phyloP scores from a whole-genome alignment of 1,139 yeast species.

The Diutina siamensis region DNA sequence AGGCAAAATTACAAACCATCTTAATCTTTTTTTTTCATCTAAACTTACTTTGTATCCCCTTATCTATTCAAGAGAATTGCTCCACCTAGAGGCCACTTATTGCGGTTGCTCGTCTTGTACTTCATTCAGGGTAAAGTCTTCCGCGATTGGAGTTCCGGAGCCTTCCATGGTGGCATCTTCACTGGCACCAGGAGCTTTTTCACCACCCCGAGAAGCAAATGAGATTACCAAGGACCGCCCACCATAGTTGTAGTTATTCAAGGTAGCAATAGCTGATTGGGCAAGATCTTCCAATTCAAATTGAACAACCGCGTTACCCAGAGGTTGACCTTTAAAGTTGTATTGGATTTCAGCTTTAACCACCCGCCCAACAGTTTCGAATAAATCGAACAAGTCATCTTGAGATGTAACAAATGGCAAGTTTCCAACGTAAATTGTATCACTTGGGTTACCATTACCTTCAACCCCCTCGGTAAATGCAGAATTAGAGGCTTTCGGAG shows the following conservation, averaged over 20 bases:
- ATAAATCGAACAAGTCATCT: constrained; percentile 75
- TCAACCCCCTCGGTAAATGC: constrained; percentile 54
- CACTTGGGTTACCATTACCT: constrained; percentile 54
- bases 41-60: no score
- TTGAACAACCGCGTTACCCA: constrained; percentile 78
- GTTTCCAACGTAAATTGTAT: constrained; percentile 60
- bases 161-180: background rate
- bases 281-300: constrained; percentile 63
- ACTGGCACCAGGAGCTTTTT: constrained; percentile 2
- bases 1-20: no score
- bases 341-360: constrained; percentile 67
- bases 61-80: no score
- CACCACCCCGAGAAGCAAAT: constrained; percentile 28
- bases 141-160: background rate
- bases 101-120: no score
- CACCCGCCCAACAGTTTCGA: constrained; percentile 76
- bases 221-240: constrained; percentile 60
- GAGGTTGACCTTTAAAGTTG: constrained; percentile 54
- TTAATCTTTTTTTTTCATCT: no score
- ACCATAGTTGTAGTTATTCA: constrained; percentile 76
- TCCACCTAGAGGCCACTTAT: no score
- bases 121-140: background rate
- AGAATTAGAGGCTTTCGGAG: constrained; percentile 19
- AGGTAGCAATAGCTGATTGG: constrained; percentile 58
- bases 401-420: constrained; percentile 83